Conservation (phyloP, 495 filamentous ascomycete species). For the Neurospora sp. region DNA sequence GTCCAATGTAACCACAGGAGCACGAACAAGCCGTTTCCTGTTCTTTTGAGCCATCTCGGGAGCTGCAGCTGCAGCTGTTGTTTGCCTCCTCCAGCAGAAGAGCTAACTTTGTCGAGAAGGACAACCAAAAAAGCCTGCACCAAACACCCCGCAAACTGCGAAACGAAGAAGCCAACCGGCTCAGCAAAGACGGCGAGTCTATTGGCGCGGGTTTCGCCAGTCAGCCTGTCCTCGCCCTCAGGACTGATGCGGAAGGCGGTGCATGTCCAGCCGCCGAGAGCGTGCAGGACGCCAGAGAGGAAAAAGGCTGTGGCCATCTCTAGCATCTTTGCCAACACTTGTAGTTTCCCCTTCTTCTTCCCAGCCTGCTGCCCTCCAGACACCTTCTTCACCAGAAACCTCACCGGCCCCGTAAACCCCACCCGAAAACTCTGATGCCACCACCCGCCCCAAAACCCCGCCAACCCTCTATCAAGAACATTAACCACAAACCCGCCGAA, state of each 20-base stretch:
- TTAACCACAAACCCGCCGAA: slow-evolving; percentile 44
- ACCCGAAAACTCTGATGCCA: slow-evolving; percentile 85
- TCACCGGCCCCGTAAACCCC: slow-evolving; percentile 51
- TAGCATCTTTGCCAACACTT: not conserved
- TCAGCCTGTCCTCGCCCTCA: not conserved
- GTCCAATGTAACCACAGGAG: slow-evolving; percentile 50
- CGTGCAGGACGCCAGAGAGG: slow-evolving; percentile 51
- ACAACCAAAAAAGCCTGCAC: slow-evolving; percentile 29
- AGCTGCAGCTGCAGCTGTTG: too few relatives aligned
- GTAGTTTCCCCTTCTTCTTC: too few relatives aligned
- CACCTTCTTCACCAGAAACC: slow-evolving; percentile 30
- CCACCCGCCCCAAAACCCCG: slow-evolving; percentile 72
- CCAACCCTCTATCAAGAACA: slow-evolving; percentile 55
- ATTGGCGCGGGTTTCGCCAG: slow-evolving; percentile 14
- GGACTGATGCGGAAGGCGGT: not conserved
- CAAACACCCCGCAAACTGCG: slow-evolving; percentile 30
- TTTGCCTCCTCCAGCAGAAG: too few relatives aligned
- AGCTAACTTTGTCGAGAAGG: not conserved
- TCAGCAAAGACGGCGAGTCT: slow-evolving; percentile 26
- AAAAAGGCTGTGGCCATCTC: slow-evolving; percentile 41
- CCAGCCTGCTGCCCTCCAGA: too few relatives aligned
- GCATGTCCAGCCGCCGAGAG: slow-evolving; percentile 44
- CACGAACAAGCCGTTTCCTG: slow-evolving; percentile 43
- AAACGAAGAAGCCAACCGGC: slow-evolving; percentile 41
- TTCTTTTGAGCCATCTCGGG: slow-evolving; percentile 24